phyloP scores from a whole-genome alignment of 257 asterid species.

The Coffea canephora region DNA sequence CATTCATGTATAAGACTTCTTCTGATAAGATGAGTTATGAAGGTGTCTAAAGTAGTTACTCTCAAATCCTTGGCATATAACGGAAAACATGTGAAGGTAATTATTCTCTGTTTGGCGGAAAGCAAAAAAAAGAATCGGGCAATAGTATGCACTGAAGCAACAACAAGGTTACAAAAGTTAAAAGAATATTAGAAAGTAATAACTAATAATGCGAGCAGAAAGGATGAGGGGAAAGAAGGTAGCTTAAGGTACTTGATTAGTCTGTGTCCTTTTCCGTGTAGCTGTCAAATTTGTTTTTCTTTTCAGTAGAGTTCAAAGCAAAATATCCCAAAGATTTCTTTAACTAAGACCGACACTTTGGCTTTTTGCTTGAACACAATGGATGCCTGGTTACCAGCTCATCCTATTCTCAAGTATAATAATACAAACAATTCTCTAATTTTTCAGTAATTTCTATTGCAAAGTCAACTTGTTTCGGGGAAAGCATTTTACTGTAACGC shows the following conservation, averaged over 20 bases:
- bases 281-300: slow-evolving; percentile 6
- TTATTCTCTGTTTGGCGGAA: background rate
- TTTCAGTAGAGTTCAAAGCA: background rate
- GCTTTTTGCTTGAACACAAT: slow-evolving; percentile 8
- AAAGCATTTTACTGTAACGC: background rate
- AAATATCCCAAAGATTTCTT: background rate
- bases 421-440: background rate
- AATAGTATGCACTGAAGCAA: background rate
- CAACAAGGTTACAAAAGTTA: background rate
- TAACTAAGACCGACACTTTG: slow-evolving; percentile 13
- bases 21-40: too few species aligned
- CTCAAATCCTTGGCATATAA: too few species aligned
- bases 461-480: background rate
- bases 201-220: background rate
- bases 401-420: background rate
- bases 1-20: too few species aligned
- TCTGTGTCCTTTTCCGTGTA: slow-evolving; percentile 5
- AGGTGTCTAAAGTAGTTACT: too few species aligned
- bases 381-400: background rate
- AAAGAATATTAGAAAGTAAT: background rate
- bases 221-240: background rate
- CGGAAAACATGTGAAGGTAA: background rate
- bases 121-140: background rate
- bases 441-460: background rate
- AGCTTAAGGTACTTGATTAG: background rate